Percentiles rank a stretch among this genome's conserved stretches.
Conservation (phyloP, 2,329 filamentous ascomycete genomes). For the Trichophyton mentagrophytes region DNA sequence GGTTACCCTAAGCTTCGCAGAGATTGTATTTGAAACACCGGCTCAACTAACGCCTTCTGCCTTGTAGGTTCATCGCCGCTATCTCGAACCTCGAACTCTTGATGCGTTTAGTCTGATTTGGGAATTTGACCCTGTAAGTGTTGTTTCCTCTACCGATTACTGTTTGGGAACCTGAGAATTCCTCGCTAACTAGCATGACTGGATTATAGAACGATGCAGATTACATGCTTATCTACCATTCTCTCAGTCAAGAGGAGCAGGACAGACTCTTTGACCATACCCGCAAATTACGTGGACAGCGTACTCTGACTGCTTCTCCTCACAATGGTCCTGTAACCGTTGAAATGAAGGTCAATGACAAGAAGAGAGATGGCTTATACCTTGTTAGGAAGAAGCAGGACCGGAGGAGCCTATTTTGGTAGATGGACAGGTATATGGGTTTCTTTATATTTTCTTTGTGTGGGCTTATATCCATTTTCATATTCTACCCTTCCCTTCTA, state of each 20-base stretch:
- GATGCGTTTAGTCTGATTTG: conserved; percentile 35
- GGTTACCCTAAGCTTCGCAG: neutral
- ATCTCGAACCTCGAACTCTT: conserved; percentile 35
- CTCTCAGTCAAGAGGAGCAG: conserved; percentile 59
- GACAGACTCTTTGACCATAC: conserved; percentile 62
- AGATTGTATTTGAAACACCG: neutral
- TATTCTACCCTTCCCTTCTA: neutral
- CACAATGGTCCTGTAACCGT: neutral
- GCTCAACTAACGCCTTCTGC: neutral
- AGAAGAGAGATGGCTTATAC: conserved; percentile 33
- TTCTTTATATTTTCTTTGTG: neutral
- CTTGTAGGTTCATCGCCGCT: conserved; percentile 32
- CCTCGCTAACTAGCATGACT: conserved; percentile 1
- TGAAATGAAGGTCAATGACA: conserved; percentile 28
- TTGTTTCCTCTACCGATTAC: neutral
- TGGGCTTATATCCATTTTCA: neutral
- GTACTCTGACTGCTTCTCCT: conserved; percentile 10
- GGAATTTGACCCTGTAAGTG: conserved; percentile 36
- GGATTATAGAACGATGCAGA: conserved; percentile 44
- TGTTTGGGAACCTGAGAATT: neutral
- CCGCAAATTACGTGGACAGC: conserved; percentile 46
- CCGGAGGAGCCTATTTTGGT: conserved; percentile 13
- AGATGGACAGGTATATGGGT: neutral
- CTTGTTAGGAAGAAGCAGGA: conserved; percentile 35
- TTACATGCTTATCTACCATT: conserved; percentile 60